Base-by-base conservation (phyloP, 148 eudicot genomes). In the Spergularia marina region DNA sequence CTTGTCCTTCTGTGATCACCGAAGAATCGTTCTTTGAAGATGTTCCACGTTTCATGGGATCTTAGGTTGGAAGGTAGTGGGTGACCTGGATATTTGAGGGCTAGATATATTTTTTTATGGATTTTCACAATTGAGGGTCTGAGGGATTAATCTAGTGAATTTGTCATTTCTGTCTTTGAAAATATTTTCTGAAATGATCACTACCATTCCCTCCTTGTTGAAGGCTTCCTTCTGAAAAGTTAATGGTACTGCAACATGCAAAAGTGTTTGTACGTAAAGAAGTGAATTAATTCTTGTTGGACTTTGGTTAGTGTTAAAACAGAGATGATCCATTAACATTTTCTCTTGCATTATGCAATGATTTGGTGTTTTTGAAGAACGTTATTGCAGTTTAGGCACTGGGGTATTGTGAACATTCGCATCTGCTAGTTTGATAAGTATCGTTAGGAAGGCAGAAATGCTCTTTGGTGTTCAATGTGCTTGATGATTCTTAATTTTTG, bases 371-470 rank as follows among this genome's bases (percentile, higher is more conserved):
- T 53, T 15, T 25, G 60, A 30, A 69, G 59, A 23, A 52, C 41
- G 59, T 15, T 17, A 53, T 69, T 53, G 39, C 40, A 39, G 69
- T 41, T 65, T 65, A 15, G 51, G 51, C 2, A 49, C 14, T 49
- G 39, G 13, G 39, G 20, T 47, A 49, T 68, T 68, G 40, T 17
- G 52, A 20, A 23, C 14, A 4, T 23, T 53, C 14, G 72, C 12
- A 21, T 51, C 20, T 52, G 56, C 72, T 15, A 52, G 21, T 69
- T 69, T 69, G 72, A 69, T 68, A 49, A 15, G 55, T 12, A 47
- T 51, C 36, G 20, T 12, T 68, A 68, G 55, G 40, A 20, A 68
- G n/a, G 55, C 34, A 14, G 47, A 6, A n/a, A 34, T 67, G 20
- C 12, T 52, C 57, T 49, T 7, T 21, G 40, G 51, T 44, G 70